Conservation (phyloP, 352 stramenopile genomes). For the Globisporangium nodosum region DNA sequence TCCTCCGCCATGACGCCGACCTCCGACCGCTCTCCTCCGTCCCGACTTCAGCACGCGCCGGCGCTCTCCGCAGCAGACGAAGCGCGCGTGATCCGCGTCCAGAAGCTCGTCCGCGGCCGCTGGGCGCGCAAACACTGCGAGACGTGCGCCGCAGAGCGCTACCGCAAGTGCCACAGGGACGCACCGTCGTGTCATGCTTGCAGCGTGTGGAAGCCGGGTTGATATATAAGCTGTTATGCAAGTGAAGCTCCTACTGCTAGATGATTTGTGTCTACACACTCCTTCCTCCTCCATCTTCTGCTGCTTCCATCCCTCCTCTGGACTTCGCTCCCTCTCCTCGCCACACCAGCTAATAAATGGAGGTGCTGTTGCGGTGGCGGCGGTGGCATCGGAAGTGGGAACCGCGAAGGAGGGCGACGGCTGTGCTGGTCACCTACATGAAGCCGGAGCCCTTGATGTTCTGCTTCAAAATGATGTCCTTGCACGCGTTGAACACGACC, state of each 20-base stretch:
- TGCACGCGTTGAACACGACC: slow-evolving; percentile 96
- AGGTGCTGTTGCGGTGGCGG: slow-evolving; percentile 4
- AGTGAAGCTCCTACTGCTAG: slow-evolving; percentile 9
- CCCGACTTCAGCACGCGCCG: too few relatives aligned
- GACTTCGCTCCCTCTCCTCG: background rate
- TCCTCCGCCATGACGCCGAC: too few relatives aligned
- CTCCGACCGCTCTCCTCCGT: too few relatives aligned
- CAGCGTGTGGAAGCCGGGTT: slow-evolving; percentile 17
- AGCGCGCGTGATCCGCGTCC: too few relatives aligned
- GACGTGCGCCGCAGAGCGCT: too few relatives aligned
- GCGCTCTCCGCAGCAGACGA: too few relatives aligned
- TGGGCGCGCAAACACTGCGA: too few relatives aligned
- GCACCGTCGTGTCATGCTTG: too few relatives aligned
- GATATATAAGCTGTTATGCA: slow-evolving; percentile 14
- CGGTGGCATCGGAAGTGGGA: background rate
- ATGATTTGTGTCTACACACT: background rate
- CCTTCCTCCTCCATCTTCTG: background rate
- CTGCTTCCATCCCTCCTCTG: background rate
- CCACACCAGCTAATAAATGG: slow-evolving; percentile 10
- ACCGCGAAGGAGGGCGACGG: background rate
- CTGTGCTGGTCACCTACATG: slow-evolving; percentile 40
- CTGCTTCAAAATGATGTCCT: slow-evolving; percentile 93
- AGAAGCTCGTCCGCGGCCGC: too few relatives aligned
- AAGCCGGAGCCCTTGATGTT: slow-evolving; percentile 92
- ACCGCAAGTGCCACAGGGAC: too few relatives aligned